Evolutionary conservation across 805 yeast species (phyloP).

Genomic region (Teunomyces panamensis): DNA sequence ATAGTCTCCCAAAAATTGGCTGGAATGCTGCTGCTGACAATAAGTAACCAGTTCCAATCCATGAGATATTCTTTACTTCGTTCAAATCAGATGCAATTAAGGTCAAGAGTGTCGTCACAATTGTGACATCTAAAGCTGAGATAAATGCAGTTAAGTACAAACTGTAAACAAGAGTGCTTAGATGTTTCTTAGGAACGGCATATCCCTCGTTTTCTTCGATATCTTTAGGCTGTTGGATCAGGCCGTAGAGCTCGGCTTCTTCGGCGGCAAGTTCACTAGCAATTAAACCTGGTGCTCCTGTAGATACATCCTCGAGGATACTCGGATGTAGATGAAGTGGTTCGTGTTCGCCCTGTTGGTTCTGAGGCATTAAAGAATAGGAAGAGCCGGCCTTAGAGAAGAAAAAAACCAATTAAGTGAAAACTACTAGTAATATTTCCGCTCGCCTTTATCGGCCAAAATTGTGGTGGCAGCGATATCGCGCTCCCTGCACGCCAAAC

Average conservation of each 20-base stretch:
- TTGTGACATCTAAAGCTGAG: conserved; percentile 64
- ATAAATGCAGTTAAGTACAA: conserved; percentile 46
- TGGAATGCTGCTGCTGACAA: conserved; percentile 71
- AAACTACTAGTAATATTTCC: background rate
- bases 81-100: conserved; percentile 68
- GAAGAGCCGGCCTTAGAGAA: background rate
- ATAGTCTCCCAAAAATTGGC: conserved; percentile 67
- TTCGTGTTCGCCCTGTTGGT: background rate
- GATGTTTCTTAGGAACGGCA: conserved; percentile 29
- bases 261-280: conserved; percentile 39
- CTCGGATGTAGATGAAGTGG: conserved; percentile 8
- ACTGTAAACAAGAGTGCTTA: conserved; percentile 28
- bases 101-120: conserved; percentile 63
- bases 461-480: background rate
- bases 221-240: conserved; percentile 16
- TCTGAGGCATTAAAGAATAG: background rate
- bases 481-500: background rate
- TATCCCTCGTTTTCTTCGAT: conserved; percentile 15
- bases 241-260: conserved; percentile 13
- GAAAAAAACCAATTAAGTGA: background rate
- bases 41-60: conserved; percentile 73
- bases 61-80: conserved; percentile 59
- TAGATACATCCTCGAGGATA: conserved; percentile 27
- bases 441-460: background rate
- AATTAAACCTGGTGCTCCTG: conserved; percentile 31